Evolutionary conservation across 768 basidiomycete genomes (phyloP), one percentile per base, ranked within the genome.

Genomic region (Filobasidium wieringae): DNA sequence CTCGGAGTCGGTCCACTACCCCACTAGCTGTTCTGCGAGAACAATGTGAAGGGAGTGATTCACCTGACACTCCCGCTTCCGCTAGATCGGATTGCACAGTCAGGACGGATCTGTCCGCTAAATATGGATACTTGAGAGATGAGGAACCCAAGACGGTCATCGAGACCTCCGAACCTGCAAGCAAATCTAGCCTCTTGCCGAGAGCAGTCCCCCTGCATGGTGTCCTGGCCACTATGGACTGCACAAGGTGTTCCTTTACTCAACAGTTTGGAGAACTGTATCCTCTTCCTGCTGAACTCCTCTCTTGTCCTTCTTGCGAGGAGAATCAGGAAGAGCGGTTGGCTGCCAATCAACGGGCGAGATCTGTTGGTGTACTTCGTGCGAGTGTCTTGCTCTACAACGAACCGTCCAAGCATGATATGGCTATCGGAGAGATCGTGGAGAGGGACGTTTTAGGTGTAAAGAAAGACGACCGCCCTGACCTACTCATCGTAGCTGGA

Each of bases 341-440:
- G 59, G 76, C 87, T 30, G 74, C 84, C 8, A 86, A 86, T 14
- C 88, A 90, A 70, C 83, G 91, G 15, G 80, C 83, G 4, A 77
- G 89, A 45, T 84, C 86, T 2, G 79, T 90, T 27, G 91, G 91
- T 0, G 80, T 80, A 62, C 77, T 95, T 43, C 80, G 89, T 33
- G 87, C 90, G 0, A 86, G 85, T 54, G 88, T 95, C 2, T 88
- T 95, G 0, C 74, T 95, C 24, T 95, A 95, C 70, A 90, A 90
- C 63, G 91, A 93, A 71, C 77, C 78, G 47, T 90, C 93, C 74
- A 68, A 69, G 8, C 83, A 89, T 61, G 90, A 88, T 3, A 87
- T 91, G 65, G 81, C 82, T 22, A 88, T 93, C 1, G 91, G 91
- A 1, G 82, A 86, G 54, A 79, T 84, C 22, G 87, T 91, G n/a